Evolutionary conservation across 2,329 filamentous ascomycete genomes (phyloP), one percentile per base, ranked within the genome.

Genomic region (Lizonia empirigonia): DNA sequence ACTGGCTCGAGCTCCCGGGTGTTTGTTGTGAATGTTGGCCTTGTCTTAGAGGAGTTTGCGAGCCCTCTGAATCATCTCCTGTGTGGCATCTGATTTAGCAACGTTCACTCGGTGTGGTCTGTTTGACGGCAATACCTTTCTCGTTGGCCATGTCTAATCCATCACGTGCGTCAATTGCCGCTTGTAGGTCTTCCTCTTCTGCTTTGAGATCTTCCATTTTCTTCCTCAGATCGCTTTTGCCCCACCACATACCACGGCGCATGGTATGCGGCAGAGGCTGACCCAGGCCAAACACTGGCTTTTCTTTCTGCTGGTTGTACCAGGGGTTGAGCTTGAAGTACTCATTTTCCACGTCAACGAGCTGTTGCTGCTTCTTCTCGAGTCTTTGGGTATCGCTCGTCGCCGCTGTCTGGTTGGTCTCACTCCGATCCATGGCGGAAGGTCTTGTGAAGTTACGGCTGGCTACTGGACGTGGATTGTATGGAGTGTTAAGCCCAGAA

Each of bases 261-360:
- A 83, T 73, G 0, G 82, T 80, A 54, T 79, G 79, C 24, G 81
- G 80, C 20, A 83, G 62, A 6, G 81, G 80, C 57, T 81, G 80
- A 3, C 79, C 80, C 42, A 83, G 63, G 64, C 78, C 77, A 76
- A 81, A 83, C 37, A 83, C 76, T 1, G 81, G 80, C 47, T 79
- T 77, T 13, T 80, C 78, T 7, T 71, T 67, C 3, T 80, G 74
- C 46, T 82, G 78, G 24, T 81, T 80, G 51, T 83, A 82, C 23
- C 78, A 76, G 2, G 81, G 81, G 42, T 84, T 83, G 3, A 83
- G 69, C 9, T 79, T 73, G 9, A 73, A 71, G 54, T 83, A 82
- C 3, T 79, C 78, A n/a, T 80, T 78, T 29, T 81, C 77, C n/a
- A 83, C 75, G 30, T 67, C 62, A 2, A 68, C 60, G 3, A 47